phyloP scores from a whole-genome alignment of 2,329 filamentous ascomycete genomes.

The Periconia macrospinosa region DNA sequence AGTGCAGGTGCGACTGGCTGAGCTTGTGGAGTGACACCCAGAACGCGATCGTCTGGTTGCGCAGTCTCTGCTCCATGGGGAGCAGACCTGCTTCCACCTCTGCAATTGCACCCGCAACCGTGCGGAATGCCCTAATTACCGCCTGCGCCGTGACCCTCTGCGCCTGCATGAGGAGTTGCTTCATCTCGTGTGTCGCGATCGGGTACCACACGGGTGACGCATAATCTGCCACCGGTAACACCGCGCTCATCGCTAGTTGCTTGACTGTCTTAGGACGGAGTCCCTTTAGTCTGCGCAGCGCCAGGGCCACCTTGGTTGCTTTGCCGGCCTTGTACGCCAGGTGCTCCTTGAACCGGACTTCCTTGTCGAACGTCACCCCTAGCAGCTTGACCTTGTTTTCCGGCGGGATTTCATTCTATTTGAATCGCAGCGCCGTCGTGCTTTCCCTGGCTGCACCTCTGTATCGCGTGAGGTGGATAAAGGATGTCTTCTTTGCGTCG shows the following conservation, averaged over 20 bases:
- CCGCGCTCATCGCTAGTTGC: slow-evolving; percentile 7
- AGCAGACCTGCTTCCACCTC: slow-evolving; percentile 13
- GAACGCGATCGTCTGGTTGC: slow-evolving; percentile 15
- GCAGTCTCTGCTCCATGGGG: slow-evolving; percentile 12
- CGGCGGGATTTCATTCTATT: slow-evolving; percentile 11
- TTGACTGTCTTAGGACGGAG: slow-evolving; percentile 8
- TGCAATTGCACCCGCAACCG: slow-evolving; percentile 7
- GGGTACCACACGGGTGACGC: slow-evolving; percentile 10
- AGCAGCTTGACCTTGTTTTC: slow-evolving; percentile 16
- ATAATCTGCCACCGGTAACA: slow-evolving; percentile 11
- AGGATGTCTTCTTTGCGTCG: slow-evolving; percentile 36
- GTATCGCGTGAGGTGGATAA: slow-evolving; percentile 37
- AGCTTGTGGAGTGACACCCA: slow-evolving; percentile 19
- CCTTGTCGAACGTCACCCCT: slow-evolving; percentile 15
- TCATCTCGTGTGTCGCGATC: slow-evolving; percentile 10
- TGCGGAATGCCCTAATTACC: slow-evolving; percentile 10
- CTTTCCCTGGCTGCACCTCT: slow-evolving; percentile 13
- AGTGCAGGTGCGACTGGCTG: slow-evolving; percentile 13
- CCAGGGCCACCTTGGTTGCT: slow-evolving; percentile 9
- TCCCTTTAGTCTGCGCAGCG: slow-evolving; percentile 9
- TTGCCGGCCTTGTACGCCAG: slow-evolving; percentile 13
- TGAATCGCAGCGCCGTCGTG: slow-evolving; percentile 8
- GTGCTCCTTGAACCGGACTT: slow-evolving; percentile 15
- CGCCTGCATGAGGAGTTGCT: slow-evolving; percentile 8
- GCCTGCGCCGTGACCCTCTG: slow-evolving; percentile 9